phyloP scores from a whole-genome alignment of 2,329 filamentous ascomycete genomes.

The Neopestalotiopsis sp. region DNA sequence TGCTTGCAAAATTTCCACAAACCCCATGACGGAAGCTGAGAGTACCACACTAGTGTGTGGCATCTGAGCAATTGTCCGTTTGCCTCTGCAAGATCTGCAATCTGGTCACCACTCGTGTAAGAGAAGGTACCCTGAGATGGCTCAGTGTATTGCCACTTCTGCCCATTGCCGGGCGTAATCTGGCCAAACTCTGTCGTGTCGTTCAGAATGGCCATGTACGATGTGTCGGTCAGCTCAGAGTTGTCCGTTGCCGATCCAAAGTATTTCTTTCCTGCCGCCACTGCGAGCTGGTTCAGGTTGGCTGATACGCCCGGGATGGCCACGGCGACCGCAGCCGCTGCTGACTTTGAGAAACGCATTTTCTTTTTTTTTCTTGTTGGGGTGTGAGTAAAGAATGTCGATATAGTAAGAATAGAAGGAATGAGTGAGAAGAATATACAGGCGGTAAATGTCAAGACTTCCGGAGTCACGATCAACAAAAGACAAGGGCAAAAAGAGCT shows the following conservation, averaged over 20 bases:
- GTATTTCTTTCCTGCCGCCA: slow-evolving; percentile 61
- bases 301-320: slow-evolving; percentile 25
- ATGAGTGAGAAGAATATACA: slow-evolving; percentile 2
- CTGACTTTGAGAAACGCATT: slow-evolving; percentile 7
- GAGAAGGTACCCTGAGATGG: slow-evolving; percentile 60
- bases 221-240: slow-evolving; percentile 53
- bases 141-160: slow-evolving; percentile 69
- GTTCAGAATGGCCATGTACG: slow-evolving; percentile 60
- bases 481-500: background rate
- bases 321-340: slow-evolving; percentile 21
- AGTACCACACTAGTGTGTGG: slow-evolving; percentile 52
- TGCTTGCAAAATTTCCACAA: background rate
- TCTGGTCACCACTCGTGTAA: slow-evolving; percentile 60
- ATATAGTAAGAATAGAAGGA: background rate
- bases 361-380: background rate
- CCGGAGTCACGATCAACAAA: background rate
- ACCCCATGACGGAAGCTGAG: slow-evolving; percentile 22
- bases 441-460: slow-evolving; percentile 8
- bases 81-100: slow-evolving; percentile 51
- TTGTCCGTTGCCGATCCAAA: slow-evolving; percentile 72
- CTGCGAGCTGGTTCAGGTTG: slow-evolving; percentile 57
- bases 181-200: slow-evolving; percentile 65
- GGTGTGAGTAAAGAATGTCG: background rate
- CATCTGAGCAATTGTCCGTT: slow-evolving; percentile 63
- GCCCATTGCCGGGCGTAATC: slow-evolving; percentile 67